phyloP scores from a whole-genome alignment of 257 asterid species.

The Solanum etuberosum region DNA sequence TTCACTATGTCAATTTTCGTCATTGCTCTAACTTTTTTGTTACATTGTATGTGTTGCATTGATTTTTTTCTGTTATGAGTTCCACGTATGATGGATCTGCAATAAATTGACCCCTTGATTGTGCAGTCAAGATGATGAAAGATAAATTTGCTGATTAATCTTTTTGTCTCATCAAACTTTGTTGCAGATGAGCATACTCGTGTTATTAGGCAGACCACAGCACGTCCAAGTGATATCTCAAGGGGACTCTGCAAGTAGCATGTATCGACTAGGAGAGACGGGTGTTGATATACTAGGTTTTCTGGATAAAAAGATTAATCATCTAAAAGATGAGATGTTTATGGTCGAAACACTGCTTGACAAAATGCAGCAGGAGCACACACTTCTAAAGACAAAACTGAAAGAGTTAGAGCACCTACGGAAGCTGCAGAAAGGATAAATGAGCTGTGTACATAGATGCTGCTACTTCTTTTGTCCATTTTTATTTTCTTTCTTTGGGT shows the following conservation, averaged over 20 bases:
- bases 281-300: slow-evolving; percentile 27
- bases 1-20: neutral
- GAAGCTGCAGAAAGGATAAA: slow-evolving; percentile 22
- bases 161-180: neutral
- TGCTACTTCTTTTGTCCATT: neutral
- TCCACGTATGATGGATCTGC: neutral
- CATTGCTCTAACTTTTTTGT: neutral
- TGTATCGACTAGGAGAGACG: slow-evolving; percentile 24
- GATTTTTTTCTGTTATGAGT: neutral
- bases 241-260: slow-evolving; percentile 23
- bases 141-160: neutral
- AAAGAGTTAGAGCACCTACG: slow-evolving; percentile 51
- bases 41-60: neutral
- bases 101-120: neutral
- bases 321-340: slow-evolving; percentile 75
- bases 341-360: slow-evolving; percentile 51
- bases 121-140: neutral
- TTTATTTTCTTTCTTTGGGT: neutral
- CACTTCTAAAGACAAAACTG: slow-evolving; percentile 47
- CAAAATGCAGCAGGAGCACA: slow-evolving; percentile 57
- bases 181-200: slow-evolving; percentile 73
- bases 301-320: slow-evolving; percentile 43
- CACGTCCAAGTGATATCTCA: slow-evolving; percentile 63
- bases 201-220: slow-evolving; percentile 80
- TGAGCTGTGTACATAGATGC: neutral